Conservation (phyloP, 345 rosid genomes). For the Murraya koenigii region DNA sequence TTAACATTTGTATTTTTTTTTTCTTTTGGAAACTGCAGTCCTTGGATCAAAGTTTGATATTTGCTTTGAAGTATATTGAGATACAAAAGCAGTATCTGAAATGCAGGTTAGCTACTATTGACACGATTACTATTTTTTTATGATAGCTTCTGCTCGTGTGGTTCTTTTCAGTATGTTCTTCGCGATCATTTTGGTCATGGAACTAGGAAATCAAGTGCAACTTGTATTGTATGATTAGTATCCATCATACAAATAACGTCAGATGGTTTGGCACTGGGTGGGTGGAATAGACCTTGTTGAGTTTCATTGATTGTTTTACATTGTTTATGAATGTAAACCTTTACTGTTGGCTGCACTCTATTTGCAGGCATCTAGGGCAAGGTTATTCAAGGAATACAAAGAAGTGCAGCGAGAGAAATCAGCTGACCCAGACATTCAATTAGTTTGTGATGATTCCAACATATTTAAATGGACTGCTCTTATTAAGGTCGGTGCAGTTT, state of each 20-base stretch:
- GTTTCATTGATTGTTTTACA: background rate
- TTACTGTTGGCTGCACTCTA: background rate
- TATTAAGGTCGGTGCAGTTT: conserved; percentile 57
- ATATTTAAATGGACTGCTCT: conserved; percentile 99
- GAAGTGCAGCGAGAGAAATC: conserved; percentile 93
- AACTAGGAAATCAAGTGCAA: background rate
- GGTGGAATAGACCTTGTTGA: background rate
- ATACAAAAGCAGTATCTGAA: background rate
- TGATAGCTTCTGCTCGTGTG: background rate
- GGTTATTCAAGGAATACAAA: conserved; percentile 95
- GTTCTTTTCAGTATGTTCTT: background rate
- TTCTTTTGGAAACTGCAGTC: background rate
- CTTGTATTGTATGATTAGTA: background rate
- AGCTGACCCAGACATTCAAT: conserved; percentile 91
- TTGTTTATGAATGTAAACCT: background rate
- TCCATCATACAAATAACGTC: background rate
- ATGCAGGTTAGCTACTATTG: conserved; percentile 14
- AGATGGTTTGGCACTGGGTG: background rate
- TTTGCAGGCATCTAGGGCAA: conserved; percentile 84
- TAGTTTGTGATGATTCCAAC: conserved; percentile 93
- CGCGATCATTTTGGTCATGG: background rate
- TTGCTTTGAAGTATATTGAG: background rate
- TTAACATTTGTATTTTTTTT: background rate
- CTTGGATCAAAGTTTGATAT: background rate
- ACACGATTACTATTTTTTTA: background rate